phyloP scores from a whole-genome alignment of 352 stramenopile genomes.

The Aphanomyces stellatus region DNA sequence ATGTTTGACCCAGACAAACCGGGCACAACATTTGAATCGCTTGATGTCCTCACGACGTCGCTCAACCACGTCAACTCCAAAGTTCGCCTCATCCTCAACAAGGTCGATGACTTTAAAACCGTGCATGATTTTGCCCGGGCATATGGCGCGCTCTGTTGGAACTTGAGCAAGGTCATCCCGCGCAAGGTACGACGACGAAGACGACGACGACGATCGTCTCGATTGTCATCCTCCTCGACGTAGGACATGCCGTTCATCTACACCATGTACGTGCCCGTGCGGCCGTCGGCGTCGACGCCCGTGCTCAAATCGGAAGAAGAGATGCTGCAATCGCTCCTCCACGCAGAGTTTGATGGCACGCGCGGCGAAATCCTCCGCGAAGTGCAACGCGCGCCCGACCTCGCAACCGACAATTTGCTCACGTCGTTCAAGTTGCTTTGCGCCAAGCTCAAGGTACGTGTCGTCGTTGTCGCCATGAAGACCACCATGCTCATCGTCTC shows the following conservation, averaged over 20 bases:
- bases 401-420: constrained; percentile 74
- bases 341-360: constrained; percentile 81
- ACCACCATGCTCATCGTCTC: not conserved
- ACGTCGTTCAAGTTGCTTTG: constrained; percentile 75
- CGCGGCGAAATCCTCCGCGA: constrained; percentile 77
- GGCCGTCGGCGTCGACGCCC: not conserved
- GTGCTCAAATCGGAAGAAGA: constrained; percentile 1
- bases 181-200: too few relatives aligned
- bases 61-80: constrained; percentile 71
- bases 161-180: constrained; percentile 81
- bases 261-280: constrained; percentile 77
- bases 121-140: constrained; percentile 80
- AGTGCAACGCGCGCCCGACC: constrained; percentile 67
- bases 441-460: constrained; percentile 45
- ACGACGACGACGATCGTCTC: not conserved
- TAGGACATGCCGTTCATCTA: constrained; percentile 81
- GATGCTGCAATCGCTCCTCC: constrained; percentile 60
- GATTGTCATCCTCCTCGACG: not conserved
- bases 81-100: constrained; percentile 80
- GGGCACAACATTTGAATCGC: constrained; percentile 81
- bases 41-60: constrained; percentile 76
- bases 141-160: constrained; percentile 82
- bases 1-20: constrained; percentile 88
- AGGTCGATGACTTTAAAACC: constrained; percentile 81
- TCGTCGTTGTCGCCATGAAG: not conserved